Base-by-base conservation (phyloP, 1,284 basidiomycete species). In the Calocybe gambosa region DNA sequence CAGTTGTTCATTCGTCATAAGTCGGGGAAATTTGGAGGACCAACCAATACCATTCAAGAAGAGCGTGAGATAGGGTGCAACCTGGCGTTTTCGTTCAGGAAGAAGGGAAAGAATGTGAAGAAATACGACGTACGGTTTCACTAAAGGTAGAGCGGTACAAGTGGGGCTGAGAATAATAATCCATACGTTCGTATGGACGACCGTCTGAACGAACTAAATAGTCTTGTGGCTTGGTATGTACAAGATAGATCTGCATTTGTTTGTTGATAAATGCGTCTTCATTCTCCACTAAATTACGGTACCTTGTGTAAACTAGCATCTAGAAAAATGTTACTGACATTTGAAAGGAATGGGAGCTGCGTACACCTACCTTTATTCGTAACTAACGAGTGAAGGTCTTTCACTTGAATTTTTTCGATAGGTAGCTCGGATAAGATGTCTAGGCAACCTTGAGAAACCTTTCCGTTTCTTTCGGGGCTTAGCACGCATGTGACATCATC, bases 31-130 rank as follows among this genome's bases (percentile, higher is more conserved):
- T 0, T 71, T 74, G 0, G 77, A 73, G 13, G 79, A 69, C 91
- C 92, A 95, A 23, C 90, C 91, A 0, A 84, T 78, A 6, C 91
- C 92, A 54, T 95, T 91, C 42, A 95, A 71, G 47, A 94, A 75
- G 3, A 91, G 75, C 0, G 88, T 90, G 2, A 91, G 69, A 62
- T 89, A 91, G 0, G 89, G 92, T 0, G 89, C 89, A 33, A 93
- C 73, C 87, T 89, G 39, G 19, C 25, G 19, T 28, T 2, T 21
- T 31, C 42, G 12, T 33, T 5, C 10, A 18, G 12, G 19, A 15
- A n/a, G 29, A n/a, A 2, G 13, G 18, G 20, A 33, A n/a, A 43
- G 3, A 19, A 33, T 37, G 5, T 6, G 20, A 35, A 20, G 38
- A 43, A 43, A 49, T 25, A 21, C 19, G 33, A 56, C 65, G 19